A percentile compares a stretch with the other conserved stretches of the same genome.
These are phyloP conservation scores for Erythrophleum ivorense DNA, from an alignment of 331 rosid species.

Conservation along the genomic window DNA sequence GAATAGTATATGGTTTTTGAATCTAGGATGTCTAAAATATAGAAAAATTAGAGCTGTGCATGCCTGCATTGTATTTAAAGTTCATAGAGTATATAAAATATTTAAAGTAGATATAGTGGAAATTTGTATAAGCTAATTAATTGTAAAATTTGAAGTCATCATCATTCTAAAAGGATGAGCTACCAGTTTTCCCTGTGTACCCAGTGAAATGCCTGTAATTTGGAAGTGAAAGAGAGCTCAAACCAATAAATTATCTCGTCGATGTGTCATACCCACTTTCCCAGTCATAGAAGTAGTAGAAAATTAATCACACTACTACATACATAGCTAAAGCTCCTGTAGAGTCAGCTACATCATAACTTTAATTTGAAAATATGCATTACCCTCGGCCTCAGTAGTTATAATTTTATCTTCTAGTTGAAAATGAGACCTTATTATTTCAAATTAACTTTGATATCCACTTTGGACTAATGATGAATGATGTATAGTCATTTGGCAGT, in stretches of 20 bases:
- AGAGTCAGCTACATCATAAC: not conserved
- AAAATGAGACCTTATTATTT: not conserved
- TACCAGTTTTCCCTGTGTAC: not conserved
- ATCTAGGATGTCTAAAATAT: not conserved
- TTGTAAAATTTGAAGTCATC: not conserved
- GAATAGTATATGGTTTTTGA: not conserved
- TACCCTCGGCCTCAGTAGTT: not conserved
- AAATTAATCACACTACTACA: not conserved
- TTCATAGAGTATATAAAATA: not conserved
- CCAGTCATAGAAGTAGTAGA: not conserved
- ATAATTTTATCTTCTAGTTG: constrained; percentile 10
- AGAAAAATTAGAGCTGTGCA: not conserved
- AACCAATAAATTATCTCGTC: not conserved
- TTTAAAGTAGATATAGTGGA: not conserved
- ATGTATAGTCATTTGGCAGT: constrained; percentile 2
- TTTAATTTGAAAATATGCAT: not conserved
- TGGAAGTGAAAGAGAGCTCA: not conserved
- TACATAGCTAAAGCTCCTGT: not conserved
- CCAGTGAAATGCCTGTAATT: constrained; percentile 9
- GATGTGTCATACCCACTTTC: constrained; percentile 19
- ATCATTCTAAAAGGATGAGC: not conserved
- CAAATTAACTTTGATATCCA: not conserved
- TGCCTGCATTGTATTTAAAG: not conserved
- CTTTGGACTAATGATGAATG: not conserved
- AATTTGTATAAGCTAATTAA: not conserved